Percentiles rank a stretch among this genome's conserved stretches.
phyloP scores from a whole-genome alignment of 2,329 filamentous ascomycete genomes.

The Lachnellula willkommii region DNA sequence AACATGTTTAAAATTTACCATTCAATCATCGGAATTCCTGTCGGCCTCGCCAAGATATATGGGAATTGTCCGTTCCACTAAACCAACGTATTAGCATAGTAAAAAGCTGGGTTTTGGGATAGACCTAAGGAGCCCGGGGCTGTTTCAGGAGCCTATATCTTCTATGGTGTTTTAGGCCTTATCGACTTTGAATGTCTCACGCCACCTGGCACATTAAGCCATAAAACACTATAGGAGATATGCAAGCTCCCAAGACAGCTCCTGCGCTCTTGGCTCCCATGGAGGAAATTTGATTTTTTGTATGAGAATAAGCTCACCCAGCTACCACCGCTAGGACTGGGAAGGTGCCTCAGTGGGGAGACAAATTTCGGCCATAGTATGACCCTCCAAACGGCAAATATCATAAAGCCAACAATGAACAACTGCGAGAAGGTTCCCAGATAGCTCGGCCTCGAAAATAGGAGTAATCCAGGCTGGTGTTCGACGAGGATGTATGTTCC shows the following conservation, averaged over 20 bases:
- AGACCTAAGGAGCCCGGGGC: too few relatives aligned
- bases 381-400: slow-evolving; percentile 37
- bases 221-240: too few relatives aligned
- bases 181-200: too few relatives aligned
- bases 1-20: slow-evolving; percentile 27
- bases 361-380: slow-evolving; percentile 54
- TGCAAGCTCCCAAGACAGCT: too few relatives aligned
- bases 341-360: slow-evolving; percentile 53
- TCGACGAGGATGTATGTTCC: slow-evolving; percentile 21
- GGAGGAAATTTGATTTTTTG: too few relatives aligned
- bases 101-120: too few relatives aligned
- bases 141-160: too few relatives aligned
- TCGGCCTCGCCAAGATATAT: slow-evolving; percentile 34
- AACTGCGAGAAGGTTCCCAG: slow-evolving; percentile 37
- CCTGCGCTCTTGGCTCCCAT: too few relatives aligned
- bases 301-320: slow-evolving; percentile 34
- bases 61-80: slow-evolving; percentile 40
- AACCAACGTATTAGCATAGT: too few relatives aligned
- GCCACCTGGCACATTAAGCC: too few relatives aligned
- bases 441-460: slow-evolving; percentile 28
- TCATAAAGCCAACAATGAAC: slow-evolving; percentile 34
- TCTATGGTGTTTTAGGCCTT: too few relatives aligned
- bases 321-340: slow-evolving; percentile 40
- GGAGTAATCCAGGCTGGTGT: slow-evolving; percentile 20
- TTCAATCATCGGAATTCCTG: slow-evolving; percentile 34